Evolutionary conservation across 2,329 filamentous ascomycete species (phyloP).

Genomic region (Epichloe gansuensis): DNA sequence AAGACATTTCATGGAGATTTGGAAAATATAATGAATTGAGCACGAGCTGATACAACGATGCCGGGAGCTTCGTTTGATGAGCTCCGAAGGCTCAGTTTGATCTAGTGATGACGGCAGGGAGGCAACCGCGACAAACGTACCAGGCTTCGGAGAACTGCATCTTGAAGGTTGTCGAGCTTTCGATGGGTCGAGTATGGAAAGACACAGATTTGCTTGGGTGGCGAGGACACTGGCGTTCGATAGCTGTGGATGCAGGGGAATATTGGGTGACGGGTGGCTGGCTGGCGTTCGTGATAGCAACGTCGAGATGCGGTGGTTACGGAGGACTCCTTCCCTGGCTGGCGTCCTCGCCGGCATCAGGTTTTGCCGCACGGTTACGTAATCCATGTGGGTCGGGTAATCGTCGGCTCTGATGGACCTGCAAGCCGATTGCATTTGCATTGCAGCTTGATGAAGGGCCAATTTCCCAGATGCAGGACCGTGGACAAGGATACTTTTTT

Average conservation of each 20-base stretch:
- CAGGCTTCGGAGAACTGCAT: slow-evolving; percentile 67
- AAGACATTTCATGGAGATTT: slow-evolving; percentile 1
- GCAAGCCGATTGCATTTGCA: background rate
- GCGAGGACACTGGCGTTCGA: slow-evolving; percentile 1
- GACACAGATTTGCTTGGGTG: background rate
- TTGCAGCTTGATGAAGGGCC: background rate
- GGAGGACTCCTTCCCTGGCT: slow-evolving; percentile 27
- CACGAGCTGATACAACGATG: slow-evolving; percentile 10
- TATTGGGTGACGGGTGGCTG: slow-evolving; percentile 15
- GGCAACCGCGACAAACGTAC: slow-evolving; percentile 41
- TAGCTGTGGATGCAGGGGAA: slow-evolving; percentile 9
- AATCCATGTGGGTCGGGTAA: slow-evolving; percentile 1
- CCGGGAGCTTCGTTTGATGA: slow-evolving; percentile 18
- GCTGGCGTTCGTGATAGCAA: slow-evolving; percentile 9
- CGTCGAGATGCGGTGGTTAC: slow-evolving; percentile 18
- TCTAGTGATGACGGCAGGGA: slow-evolving; percentile 16
- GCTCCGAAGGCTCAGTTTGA: slow-evolving; percentile 11
- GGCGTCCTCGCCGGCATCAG: slow-evolving; percentile 26
- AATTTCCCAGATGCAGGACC: too few species aligned
- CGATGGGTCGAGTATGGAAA: slow-evolving; percentile 8
- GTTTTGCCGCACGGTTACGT: slow-evolving; percentile 25
- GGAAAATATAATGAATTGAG: background rate
- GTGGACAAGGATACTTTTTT: too few species aligned
- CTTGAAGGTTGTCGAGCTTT: slow-evolving; percentile 30
- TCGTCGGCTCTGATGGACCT: background rate